phyloP scores from a whole-genome alignment of 192 early-diverging fungal species.

The Coemansia sp. region DNA sequence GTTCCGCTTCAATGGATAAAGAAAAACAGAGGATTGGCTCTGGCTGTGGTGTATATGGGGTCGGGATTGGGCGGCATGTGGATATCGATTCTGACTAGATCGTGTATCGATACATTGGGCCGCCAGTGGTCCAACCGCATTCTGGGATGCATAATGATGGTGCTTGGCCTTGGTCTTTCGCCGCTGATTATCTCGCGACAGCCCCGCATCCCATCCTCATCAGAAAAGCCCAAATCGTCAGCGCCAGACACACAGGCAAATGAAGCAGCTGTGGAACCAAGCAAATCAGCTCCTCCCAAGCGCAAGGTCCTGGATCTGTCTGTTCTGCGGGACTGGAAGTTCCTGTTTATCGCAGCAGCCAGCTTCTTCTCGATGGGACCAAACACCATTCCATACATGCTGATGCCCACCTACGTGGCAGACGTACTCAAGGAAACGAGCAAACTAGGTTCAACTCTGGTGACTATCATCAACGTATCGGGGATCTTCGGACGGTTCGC shows the following conservation, averaged over 20 bases:
- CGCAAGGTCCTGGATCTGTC: constrained; percentile 33
- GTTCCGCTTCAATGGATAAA: constrained; percentile 47
- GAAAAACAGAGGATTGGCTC: constrained; percentile 35
- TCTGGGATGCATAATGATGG: constrained; percentile 32
- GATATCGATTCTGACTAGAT: constrained; percentile 35
- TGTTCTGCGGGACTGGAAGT: constrained; percentile 38
- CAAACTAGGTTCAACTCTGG: constrained; percentile 29
- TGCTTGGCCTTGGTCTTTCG: constrained; percentile 31
- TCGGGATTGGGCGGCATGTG: constrained; percentile 49
- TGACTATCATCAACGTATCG: constrained; percentile 48
- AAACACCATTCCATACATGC: constrained; percentile 50
- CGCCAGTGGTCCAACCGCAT: constrained; percentile 45
- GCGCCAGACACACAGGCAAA: no score
- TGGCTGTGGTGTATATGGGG: constrained; percentile 41
- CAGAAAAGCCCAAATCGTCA: not conserved
- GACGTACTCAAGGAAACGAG: constrained; percentile 36
- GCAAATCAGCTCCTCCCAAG: not conserved
- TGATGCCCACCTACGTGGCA: constrained; percentile 48
- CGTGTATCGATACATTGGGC: constrained; percentile 32
- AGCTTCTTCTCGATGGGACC: constrained; percentile 54
- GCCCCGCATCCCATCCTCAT: not conserved
- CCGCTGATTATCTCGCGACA: constrained; percentile 32
- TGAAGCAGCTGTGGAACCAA: no score
- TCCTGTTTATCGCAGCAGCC: constrained; percentile 38
- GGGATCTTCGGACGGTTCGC: constrained; percentile 47